Evolutionary conservation across 371 early-diverging fungal species (phyloP).

Genomic region (Dichotomocladium elegans): DNA sequence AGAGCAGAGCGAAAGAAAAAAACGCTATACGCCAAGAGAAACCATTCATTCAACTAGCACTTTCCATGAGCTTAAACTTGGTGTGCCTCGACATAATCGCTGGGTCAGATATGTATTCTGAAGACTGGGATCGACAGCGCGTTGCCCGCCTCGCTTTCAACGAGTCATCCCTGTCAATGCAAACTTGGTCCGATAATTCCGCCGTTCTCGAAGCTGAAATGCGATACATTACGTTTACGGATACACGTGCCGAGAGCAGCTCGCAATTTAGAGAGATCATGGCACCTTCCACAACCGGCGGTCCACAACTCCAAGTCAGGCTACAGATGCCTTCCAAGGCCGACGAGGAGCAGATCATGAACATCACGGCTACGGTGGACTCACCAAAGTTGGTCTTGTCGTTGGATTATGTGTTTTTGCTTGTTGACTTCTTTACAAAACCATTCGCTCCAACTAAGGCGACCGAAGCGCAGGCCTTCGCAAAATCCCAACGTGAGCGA

Average conservation of each 20-base stretch:
- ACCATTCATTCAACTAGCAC: constrained; percentile 11
- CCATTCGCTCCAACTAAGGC: constrained; percentile 38
- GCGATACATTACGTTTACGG: constrained; percentile 70
- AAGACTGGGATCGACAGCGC: constrained; percentile 9
- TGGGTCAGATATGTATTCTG: constrained; percentile 42
- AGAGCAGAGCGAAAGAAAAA: background rate
- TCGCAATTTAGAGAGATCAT: constrained; percentile 86
- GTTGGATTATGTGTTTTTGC: constrained; percentile 75
- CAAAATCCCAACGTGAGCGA: constrained; percentile 26
- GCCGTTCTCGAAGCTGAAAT: constrained; percentile 74
- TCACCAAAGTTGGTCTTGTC: constrained; percentile 79
- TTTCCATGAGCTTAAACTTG: constrained; percentile 18
- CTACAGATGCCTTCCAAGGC: constrained; percentile 17
- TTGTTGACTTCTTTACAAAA: constrained; percentile 68
- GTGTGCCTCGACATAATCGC: constrained; percentile 48
- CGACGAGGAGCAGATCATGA: constrained; percentile 23
- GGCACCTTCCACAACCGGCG: constrained; percentile 55
- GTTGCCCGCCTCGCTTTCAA: constrained; percentile 57
- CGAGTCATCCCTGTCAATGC: constrained; percentile 58
- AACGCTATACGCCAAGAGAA: background rate
- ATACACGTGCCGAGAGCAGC: constrained; percentile 70
- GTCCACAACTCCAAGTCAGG: constrained; percentile 69
- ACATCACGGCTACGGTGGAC: constrained; percentile 71
- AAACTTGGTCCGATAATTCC: constrained; percentile 56
- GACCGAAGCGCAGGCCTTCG: constrained; percentile 42